Evolutionary conservation across 352 stramenopile genomes (phyloP).

Genomic region (Thalassiosira hispida): DNA sequence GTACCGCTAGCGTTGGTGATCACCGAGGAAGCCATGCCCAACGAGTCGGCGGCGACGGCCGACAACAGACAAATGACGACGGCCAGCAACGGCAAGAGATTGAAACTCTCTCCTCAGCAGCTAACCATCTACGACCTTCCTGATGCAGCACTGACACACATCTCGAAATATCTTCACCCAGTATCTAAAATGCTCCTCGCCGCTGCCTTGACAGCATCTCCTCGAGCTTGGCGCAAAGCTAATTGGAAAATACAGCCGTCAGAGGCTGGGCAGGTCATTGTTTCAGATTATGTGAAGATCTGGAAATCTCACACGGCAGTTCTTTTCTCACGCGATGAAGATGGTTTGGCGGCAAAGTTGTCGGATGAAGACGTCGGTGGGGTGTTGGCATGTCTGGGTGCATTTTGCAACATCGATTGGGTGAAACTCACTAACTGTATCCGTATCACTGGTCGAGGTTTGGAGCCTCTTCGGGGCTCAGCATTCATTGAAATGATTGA

Average conservation of each 20-base stretch:
- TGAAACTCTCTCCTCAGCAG: neutral
- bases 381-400: neutral
- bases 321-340: no score
- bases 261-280: no score
- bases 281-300: no score
- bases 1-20: no score
- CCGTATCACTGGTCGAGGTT: no score
- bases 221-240: neutral
- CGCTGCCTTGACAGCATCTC: conserved; percentile 5
- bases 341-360: conserved; percentile 2
- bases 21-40: no score
- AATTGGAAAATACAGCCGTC: conserved; percentile 9
- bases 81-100: neutral
- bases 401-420: neutral
- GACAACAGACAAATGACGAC: no score
- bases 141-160: neutral
- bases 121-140: neutral
- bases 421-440: neutral
- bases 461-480: no score
- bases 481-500: no score
- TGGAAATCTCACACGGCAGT: no score
- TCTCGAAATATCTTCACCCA: neutral
- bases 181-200: conserved; percentile 2
- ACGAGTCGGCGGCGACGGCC: no score
- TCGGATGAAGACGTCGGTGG: conserved; percentile 5